These are phyloP conservation scores for Echria macrotheca DNA, from an alignment of 495 filamentous ascomycete species.

Conservation along the genomic window DNA sequence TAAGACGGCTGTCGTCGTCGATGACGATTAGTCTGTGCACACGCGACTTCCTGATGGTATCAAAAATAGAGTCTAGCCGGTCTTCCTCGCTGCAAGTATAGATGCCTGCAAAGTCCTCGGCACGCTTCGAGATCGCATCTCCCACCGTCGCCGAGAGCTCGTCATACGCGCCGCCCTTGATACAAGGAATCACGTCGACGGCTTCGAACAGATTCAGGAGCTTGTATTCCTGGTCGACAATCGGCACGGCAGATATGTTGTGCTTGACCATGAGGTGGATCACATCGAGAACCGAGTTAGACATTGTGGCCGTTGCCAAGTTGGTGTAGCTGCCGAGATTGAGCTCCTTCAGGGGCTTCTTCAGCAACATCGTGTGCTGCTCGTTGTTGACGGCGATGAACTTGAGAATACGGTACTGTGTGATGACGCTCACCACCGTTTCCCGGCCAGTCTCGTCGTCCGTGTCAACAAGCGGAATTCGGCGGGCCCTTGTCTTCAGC, in stretches of 20 bases:
- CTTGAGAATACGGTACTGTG: slow-evolving; percentile 96
- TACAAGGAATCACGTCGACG: slow-evolving; percentile 92
- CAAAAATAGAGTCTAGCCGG: slow-evolving; percentile 89
- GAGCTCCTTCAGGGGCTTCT: slow-evolving; percentile 82
- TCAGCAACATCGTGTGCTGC: slow-evolving; percentile 77
- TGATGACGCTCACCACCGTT: slow-evolving; percentile 94
- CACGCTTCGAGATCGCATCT: slow-evolving; percentile 80
- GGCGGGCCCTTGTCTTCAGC: slow-evolving; percentile 85
- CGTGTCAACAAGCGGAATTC: slow-evolving; percentile 89
- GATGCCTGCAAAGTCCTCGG: slow-evolving; percentile 90
- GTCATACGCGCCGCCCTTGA: slow-evolving; percentile 89
- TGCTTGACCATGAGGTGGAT: slow-evolving; percentile 89
- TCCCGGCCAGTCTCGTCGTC: slow-evolving; percentile 91
- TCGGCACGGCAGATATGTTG: slow-evolving; percentile 92
- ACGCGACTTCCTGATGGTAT: slow-evolving; percentile 89
- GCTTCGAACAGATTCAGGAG: slow-evolving; percentile 97
- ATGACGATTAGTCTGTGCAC: slow-evolving; percentile 92
- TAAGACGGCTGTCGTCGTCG: slow-evolving; percentile 77
- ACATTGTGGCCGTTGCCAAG: slow-evolving; percentile 80
- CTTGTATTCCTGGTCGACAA: slow-evolving; percentile 73
- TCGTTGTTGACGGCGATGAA: slow-evolving; percentile 97
- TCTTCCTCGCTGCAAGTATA: slow-evolving; percentile 93
- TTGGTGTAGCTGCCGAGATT: slow-evolving; percentile 78
- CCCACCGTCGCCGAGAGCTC: slow-evolving; percentile 83
- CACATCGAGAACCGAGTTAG: slow-evolving; percentile 89